These are phyloP conservation scores for Lyophyllum shimeji DNA, from an alignment of 768 basidiomycete genomes.

Conservation along the genomic window DNA sequence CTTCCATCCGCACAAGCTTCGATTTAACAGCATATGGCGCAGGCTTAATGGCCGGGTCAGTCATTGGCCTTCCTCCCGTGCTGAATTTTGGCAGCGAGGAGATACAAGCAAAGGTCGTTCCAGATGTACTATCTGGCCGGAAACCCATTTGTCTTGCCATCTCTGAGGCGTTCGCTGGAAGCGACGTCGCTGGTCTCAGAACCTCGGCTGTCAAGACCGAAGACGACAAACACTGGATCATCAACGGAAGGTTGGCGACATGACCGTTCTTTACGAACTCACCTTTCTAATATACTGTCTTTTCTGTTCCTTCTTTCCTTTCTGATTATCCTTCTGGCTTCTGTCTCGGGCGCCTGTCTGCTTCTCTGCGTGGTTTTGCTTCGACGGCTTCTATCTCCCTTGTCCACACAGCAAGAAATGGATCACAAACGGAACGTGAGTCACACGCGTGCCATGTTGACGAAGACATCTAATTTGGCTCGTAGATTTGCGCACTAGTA, in stretches of 20 bases:
- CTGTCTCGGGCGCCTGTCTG: background rate
- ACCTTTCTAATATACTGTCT: slow-evolving; percentile 2
- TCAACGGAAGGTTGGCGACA: slow-evolving; percentile 55
- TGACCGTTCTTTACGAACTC: background rate
- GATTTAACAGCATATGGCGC: background rate
- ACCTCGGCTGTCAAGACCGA: slow-evolving; percentile 75
- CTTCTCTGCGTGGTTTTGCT: background rate
- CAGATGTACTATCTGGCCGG: slow-evolving; percentile 68
- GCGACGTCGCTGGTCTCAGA: slow-evolving; percentile 74
- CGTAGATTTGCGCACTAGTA: slow-evolving; percentile 44
- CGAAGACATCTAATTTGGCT: slow-evolving; percentile 2
- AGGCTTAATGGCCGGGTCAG: slow-evolving; percentile 67
- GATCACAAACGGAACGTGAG: slow-evolving; percentile 75
- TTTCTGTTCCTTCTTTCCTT: slow-evolving; percentile 8
- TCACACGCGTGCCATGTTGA: slow-evolving; percentile 3
- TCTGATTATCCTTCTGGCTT: background rate
- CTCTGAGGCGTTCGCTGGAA: slow-evolving; percentile 85
- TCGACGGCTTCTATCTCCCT: slow-evolving; percentile 5
- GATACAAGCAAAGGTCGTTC: slow-evolving; percentile 52
- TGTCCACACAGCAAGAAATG: slow-evolving; percentile 70
- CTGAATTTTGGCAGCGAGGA: slow-evolving; percentile 76
- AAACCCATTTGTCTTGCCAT: slow-evolving; percentile 86
- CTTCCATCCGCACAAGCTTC: background rate
- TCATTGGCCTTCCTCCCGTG: slow-evolving; percentile 84
- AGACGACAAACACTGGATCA: slow-evolving; percentile 80